These are phyloP conservation scores for Penicillium italicum DNA, from an alignment of 2,329 filamentous ascomycete genomes.

Conservation along the genomic window DNA sequence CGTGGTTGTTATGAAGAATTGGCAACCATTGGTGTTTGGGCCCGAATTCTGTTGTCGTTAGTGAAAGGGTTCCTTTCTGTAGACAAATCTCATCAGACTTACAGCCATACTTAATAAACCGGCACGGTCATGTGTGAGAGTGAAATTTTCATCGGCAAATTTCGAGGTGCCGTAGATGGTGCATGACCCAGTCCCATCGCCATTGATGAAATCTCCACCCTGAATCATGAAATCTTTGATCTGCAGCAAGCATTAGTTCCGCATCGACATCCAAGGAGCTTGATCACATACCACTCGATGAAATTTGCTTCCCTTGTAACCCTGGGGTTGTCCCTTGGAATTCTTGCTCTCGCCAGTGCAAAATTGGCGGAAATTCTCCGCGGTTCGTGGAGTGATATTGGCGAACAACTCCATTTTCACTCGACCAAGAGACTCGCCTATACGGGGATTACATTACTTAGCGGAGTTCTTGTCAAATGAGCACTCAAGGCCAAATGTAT, in stretches of 20 bases:
- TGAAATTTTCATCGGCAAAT: constrained; percentile 91
- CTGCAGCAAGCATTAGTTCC: constrained; percentile 43
- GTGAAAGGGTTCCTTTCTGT: not conserved
- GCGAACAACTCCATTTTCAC: constrained; percentile 89
- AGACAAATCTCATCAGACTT: constrained; percentile 38
- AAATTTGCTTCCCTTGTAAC: constrained; percentile 93
- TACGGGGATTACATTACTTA: not conserved
- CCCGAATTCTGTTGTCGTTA: constrained; percentile 67
- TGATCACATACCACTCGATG: constrained; percentile 73
- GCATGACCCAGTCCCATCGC: constrained; percentile 83
- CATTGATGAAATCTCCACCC: constrained; percentile 91
- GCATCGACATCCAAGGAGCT: not conserved
- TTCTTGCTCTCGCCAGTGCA: constrained; percentile 92
- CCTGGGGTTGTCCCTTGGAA: constrained; percentile 70
- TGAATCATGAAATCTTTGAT: constrained; percentile 98
- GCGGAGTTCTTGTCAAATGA: not conserved
- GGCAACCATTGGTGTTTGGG: constrained; percentile 86
- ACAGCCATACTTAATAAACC: constrained; percentile 92
- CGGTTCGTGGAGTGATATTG: constrained; percentile 77
- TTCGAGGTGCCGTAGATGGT: constrained; percentile 81
- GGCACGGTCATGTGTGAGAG: constrained; percentile 69
- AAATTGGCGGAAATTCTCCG: constrained; percentile 96
- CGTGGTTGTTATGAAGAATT: constrained; percentile 95
- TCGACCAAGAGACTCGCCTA: constrained; percentile 80
- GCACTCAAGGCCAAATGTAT: not conserved